Evolutionary conservation across 306 rosid species (phyloP).

Genomic region (Myrica gale): DNA sequence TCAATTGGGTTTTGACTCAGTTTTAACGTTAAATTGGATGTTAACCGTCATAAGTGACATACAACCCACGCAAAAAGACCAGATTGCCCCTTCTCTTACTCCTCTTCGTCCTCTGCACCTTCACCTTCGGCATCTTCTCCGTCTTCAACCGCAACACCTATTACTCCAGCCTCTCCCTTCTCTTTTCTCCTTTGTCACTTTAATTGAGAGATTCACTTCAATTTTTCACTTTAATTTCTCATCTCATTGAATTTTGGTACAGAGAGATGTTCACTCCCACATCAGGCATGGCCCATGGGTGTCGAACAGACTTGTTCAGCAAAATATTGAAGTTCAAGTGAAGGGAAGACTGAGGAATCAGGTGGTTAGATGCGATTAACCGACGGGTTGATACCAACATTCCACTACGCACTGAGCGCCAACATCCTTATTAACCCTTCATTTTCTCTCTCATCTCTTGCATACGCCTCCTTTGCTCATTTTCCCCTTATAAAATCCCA

Average conservation of each 20-base stretch:
- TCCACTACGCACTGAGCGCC: constrained; percentile 33
- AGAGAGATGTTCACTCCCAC: background rate
- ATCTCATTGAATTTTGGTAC: constrained; percentile 20
- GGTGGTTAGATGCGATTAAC: too few relatives aligned
- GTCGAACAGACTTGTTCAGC: constrained; percentile 24
- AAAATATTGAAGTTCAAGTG: constrained; percentile 27
- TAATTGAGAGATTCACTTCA: background rate
- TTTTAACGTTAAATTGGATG: too few relatives aligned
- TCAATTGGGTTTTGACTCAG: too few relatives aligned
- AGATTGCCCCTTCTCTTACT: too few relatives aligned
- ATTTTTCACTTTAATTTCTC: background rate
- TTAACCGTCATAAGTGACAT: too few relatives aligned
- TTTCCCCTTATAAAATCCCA: constrained; percentile 29
- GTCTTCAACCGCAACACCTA: too few relatives aligned
- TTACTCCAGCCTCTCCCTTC: too few relatives aligned
- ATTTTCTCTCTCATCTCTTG: constrained; percentile 29
- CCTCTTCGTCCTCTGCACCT: too few relatives aligned
- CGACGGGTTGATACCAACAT: constrained; percentile 47
- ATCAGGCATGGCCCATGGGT: constrained; percentile 30
- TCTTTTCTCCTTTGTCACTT: background rate
- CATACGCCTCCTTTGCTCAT: constrained; percentile 10
- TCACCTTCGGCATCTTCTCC: too few relatives aligned
- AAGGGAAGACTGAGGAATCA: too few relatives aligned
- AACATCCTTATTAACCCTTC: constrained; percentile 9
- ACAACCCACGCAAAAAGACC: too few relatives aligned